phyloP scores from a whole-genome alignment of 805 yeast species.

The Saccharomycopsis schoenii region DNA sequence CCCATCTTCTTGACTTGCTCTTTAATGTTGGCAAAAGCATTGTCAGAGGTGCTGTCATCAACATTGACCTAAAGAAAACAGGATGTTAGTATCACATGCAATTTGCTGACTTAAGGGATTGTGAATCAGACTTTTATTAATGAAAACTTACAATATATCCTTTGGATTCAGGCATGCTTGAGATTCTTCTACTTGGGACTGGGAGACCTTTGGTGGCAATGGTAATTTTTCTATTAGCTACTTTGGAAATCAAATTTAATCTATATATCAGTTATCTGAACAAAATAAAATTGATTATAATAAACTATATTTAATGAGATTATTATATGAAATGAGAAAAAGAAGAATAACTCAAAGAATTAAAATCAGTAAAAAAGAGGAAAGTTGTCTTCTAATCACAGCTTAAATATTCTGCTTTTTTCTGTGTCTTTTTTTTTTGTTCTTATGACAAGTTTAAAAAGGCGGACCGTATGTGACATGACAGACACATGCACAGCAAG shows the following conservation, averaged over 20 bases:
- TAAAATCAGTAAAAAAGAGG: background rate
- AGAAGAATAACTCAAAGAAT: background rate
- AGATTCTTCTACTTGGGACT: background rate
- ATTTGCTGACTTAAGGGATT: background rate
- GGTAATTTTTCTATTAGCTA: background rate
- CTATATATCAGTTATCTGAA: too few relatives aligned
- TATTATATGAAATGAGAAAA: too few relatives aligned
- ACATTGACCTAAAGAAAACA: constrained; percentile 28
- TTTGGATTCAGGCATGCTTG: background rate
- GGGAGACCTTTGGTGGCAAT: background rate
- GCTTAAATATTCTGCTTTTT: background rate
- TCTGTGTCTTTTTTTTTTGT: background rate
- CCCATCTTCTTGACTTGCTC: constrained; percentile 41
- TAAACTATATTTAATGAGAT: too few relatives aligned
- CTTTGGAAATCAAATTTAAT: background rate
- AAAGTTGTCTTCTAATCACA: background rate
- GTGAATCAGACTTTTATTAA: background rate
- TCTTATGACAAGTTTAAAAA: background rate
- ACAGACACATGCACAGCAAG: background rate
- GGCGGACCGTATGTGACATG: background rate
- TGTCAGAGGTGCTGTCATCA: constrained; percentile 34
- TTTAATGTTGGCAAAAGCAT: constrained; percentile 30
- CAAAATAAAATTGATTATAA: too few relatives aligned
- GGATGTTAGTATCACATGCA: background rate
- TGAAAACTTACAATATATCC: background rate